A percentile compares a stretch with the other conserved stretches of the same genome.
phyloP scores from a whole-genome alignment of 2,329 filamentous ascomycete species.

The Aspergillus pseudoterreus region DNA sequence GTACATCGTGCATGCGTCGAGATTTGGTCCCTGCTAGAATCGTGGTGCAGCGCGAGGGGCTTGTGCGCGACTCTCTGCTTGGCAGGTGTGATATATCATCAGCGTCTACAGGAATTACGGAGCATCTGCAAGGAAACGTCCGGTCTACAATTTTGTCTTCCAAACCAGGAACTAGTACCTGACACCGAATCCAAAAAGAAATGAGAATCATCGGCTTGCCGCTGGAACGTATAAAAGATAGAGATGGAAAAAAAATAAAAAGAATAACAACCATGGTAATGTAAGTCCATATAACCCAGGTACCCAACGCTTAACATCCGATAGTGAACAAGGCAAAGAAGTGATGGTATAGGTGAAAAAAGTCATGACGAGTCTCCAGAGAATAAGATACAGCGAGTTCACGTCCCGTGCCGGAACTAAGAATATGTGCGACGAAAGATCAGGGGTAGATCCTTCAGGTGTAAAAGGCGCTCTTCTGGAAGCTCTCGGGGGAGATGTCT shows the following conservation, averaged over 20 bases:
- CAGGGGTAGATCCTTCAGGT: slow-evolving; percentile 42
- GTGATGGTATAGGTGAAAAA: neutral
- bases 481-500: slow-evolving; percentile 65
- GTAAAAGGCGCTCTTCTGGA: slow-evolving; percentile 68
- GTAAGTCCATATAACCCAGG: neutral
- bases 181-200: neutral
- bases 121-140: too few species aligned
- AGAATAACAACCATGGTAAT: neutral
- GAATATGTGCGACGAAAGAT: slow-evolving; percentile 9
- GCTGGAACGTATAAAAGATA: neutral
- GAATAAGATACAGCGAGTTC: neutral
- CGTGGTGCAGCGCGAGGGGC: too few species aligned
- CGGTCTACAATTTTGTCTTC: neutral
- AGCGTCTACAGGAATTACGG: too few species aligned
- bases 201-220: neutral
- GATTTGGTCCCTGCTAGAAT: too few species aligned
- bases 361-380: neutral
- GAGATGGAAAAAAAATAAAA: neutral
- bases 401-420: slow-evolving; percentile 6
- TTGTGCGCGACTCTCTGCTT: too few species aligned
- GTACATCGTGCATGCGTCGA: too few species aligned
- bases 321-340: slow-evolving; percentile 1
- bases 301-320: slow-evolving; percentile 7
- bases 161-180: neutral
- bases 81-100: too few species aligned